Conservation (phyloP, 83 land plant species). For the Larix sibirica region DNA sequence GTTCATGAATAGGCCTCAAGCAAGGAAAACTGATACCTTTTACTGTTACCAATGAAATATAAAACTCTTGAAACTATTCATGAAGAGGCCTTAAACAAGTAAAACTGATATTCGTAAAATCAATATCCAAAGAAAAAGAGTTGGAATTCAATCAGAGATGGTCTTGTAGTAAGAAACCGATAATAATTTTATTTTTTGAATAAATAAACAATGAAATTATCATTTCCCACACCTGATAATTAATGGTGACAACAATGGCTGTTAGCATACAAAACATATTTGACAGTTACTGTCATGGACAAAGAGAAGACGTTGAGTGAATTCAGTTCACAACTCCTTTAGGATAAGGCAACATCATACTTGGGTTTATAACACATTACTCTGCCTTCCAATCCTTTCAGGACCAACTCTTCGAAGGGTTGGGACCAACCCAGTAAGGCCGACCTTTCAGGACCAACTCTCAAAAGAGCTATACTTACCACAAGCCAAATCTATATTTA, state of each 20-base stretch:
- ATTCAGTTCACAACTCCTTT: neutral
- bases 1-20: no score
- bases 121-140: no score
- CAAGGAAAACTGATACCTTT: no score
- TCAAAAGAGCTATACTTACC: neutral
- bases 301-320: no score
- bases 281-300: neutral
- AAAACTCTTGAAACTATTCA: no score
- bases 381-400: neutral
- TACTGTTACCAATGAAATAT: no score
- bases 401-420: neutral
- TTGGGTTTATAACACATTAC: neutral
- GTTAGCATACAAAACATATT: conserved; percentile 15
- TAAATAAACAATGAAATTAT: conserved; percentile 8
- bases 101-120: no score
- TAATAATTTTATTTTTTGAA: neutral
- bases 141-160: no score
- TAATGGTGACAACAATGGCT: conserved; percentile 5
- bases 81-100: no score
- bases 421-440: no score
- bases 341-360: neutral
- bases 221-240: conserved; percentile 2
- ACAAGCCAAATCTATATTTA: neutral
- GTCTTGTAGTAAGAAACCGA: neutral
- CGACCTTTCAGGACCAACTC: neutral